phyloP scores from a whole-genome alignment of 352 stramenopile genomes.

The Pythium volutum region DNA sequence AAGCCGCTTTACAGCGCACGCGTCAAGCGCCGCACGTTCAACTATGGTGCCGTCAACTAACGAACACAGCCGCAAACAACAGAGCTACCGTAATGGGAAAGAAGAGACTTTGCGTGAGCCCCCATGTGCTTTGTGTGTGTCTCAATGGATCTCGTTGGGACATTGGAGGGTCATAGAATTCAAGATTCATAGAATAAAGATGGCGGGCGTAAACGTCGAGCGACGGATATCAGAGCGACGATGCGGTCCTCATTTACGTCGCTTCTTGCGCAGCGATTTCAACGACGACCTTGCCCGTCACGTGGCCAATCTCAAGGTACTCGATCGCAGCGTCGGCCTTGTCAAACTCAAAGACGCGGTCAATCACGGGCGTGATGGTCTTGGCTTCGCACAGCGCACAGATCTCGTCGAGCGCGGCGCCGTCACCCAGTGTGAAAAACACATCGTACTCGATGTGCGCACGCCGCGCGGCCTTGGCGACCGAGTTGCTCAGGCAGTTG shows the following conservation, averaged over 20 bases:
- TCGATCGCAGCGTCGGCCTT: constrained; percentile 60
- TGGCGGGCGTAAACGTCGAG: no score
- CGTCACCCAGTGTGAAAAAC: constrained; percentile 44
- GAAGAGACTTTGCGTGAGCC: neutral
- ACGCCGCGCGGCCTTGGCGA: constrained; percentile 46
- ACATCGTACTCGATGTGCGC: constrained; percentile 56
- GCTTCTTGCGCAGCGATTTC: constrained; percentile 15
- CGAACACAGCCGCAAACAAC: neutral
- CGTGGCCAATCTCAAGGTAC: constrained; percentile 58
- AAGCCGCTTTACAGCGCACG: constrained; percentile 61
- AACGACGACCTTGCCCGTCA: constrained; percentile 65
- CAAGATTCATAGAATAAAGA: no score
- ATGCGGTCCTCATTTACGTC: no score
- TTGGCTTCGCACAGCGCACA: constrained; percentile 40
- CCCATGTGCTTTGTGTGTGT: no score
- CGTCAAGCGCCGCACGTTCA: constrained; percentile 43
- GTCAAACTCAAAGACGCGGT: constrained; percentile 71
- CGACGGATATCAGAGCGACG: no score
- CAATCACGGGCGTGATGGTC: constrained; percentile 49
- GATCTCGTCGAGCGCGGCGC: constrained; percentile 49
- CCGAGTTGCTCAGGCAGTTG: constrained; percentile 58
- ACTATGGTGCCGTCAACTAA: constrained; percentile 39
- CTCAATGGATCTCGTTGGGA: no score
- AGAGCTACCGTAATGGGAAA: neutral
- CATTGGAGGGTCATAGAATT: no score